A percentile compares a stretch with the other conserved stretches of the same genome.
These are phyloP conservation scores for Sclerotinia borealis DNA, from an alignment of 2,329 filamentous ascomycete genomes.

Conservation along the genomic window DNA sequence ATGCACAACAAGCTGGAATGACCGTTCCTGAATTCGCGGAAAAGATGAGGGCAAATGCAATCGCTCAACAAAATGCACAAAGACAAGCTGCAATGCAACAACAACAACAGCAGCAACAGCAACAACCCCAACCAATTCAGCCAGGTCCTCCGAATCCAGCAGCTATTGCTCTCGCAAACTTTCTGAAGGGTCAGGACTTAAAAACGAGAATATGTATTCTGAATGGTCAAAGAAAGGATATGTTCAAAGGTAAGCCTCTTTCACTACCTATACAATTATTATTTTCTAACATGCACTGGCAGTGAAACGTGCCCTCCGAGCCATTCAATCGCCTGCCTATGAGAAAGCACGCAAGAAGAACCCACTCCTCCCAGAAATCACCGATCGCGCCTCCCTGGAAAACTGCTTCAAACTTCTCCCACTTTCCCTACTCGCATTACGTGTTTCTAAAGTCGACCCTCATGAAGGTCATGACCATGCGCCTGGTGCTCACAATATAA, in stretches of 20 bases:
- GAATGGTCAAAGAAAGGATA: slow-evolving; percentile 93
- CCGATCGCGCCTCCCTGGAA: slow-evolving; percentile 80
- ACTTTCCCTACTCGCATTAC: slow-evolving; percentile 85
- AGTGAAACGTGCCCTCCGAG: slow-evolving; percentile 96
- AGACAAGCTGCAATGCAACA: slow-evolving; percentile 41
- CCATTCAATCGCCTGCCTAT: slow-evolving; percentile 83
- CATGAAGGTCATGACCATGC: slow-evolving; percentile 68
- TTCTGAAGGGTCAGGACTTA: slow-evolving; percentile 74
- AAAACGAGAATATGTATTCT: slow-evolving; percentile 89
- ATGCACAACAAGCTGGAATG: slow-evolving; percentile 81
- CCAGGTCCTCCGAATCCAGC: slow-evolving; percentile 82
- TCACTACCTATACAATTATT: not conserved
- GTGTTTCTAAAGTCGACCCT: slow-evolving; percentile 76
- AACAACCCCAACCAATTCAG: slow-evolving; percentile 60
- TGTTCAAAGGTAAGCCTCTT: slow-evolving; percentile 73
- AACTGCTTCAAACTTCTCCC: slow-evolving; percentile 94
- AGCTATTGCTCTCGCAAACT: slow-evolving; percentile 83
- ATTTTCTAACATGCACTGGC: slow-evolving; percentile 13
- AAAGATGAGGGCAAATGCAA: slow-evolving; percentile 53
- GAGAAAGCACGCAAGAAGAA: slow-evolving; percentile 86
- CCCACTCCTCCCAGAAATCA: slow-evolving; percentile 79
- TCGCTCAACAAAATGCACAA: slow-evolving; percentile 39
- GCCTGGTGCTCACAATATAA: slow-evolving; percentile 60
- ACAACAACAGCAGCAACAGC: slow-evolving; percentile 37
- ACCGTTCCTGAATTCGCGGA: slow-evolving; percentile 78